phyloP scores from a whole-genome alignment of 2,329 filamentous ascomycete genomes.

The Arachnopeziza araneosa region DNA sequence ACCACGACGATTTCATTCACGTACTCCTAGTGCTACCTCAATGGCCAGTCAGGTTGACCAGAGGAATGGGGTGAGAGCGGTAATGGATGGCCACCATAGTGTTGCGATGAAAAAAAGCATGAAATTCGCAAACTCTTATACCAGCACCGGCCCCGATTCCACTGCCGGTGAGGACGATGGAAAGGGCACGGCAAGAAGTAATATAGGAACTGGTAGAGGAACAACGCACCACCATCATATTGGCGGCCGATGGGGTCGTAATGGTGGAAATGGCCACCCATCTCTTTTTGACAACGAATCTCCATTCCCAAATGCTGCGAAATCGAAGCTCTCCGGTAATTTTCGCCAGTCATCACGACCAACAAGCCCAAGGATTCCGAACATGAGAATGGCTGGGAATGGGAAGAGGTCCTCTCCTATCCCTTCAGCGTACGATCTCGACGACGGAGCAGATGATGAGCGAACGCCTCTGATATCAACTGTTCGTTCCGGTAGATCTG shows the following conservation, averaged over 20 bases:
- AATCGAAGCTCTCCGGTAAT: conserved; percentile 54
- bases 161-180: conserved; percentile 61
- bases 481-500: conserved; percentile 57
- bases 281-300: conserved; percentile 74
- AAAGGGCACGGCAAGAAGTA: conserved; percentile 55
- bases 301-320: conserved; percentile 65
- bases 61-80: conserved; percentile 41
- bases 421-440: conserved; percentile 67
- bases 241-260: conserved; percentile 72
- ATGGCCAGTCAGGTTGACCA: conserved; percentile 66
- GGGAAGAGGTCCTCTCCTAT: conserved; percentile 55
- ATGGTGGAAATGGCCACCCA: conserved; percentile 58
- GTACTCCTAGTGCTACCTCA: conserved; percentile 90
- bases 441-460: conserved; percentile 83
- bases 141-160: conserved; percentile 46
- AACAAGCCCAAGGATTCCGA: conserved; percentile 59
- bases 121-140: conserved; percentile 84
- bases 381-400: conserved; percentile 38
- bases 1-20: conserved; percentile 78
- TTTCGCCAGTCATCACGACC: conserved; percentile 61
- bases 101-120: conserved; percentile 81
- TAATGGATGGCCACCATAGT: conserved; percentile 59
- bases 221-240: conserved; percentile 74
- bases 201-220: conserved; percentile 56
- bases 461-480: conserved; percentile 71